Base-by-base conservation (phyloP, 2,329 filamentous ascomycete species). In the Fusarium torreyae region DNA sequence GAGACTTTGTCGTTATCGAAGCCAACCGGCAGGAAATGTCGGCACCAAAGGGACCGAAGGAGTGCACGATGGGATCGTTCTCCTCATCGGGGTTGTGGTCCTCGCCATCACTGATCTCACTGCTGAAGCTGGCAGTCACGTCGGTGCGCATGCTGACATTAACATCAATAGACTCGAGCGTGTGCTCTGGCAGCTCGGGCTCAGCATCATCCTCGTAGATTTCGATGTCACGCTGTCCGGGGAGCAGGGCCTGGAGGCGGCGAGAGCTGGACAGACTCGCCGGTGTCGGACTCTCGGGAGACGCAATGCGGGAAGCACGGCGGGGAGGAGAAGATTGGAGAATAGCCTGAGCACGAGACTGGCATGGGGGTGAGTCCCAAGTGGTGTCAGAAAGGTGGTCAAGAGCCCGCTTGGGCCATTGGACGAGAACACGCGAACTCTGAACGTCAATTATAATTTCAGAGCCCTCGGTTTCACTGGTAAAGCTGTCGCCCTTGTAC, bases 401-500 rank as follows among this genome's bases (percentile, higher is more conserved):
- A 75, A 81, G 75, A 83, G 79, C 74, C 81, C 77, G 85, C 80
- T 81, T 88, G 44, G 96, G 96, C 95, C 96, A 98, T 76, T 91
- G 89, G 66, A 99, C 84, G 79, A 97, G 86, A 44, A 98, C 94
- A 68, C 96, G 92, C 55, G 94, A 91, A 77, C 97, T 94, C 75
- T 97, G 94, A 42, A 98, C 94, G 78, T 98, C 94, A 68, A 99
- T 84, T 89, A 99, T 97, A 78, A 99, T 94, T 75, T 97, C 94
- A 18, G 90, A 90, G 70, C 91, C 89, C 77, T 94, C 93, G 31
- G 94, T 94, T 81, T 97, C 93, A 60, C 94, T 97, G 46, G 91
- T 92, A 80, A 98, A 98, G 50, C 89, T 92, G 77, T 97, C 94
- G 18, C 92, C 94, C 82, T 97, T 98, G 69, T 85, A 86, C 75